These are phyloP conservation scores for Guadua angustifolia DNA, from an alignment of 176 grass and related monocot genomes.

Conservation along the genomic window DNA sequence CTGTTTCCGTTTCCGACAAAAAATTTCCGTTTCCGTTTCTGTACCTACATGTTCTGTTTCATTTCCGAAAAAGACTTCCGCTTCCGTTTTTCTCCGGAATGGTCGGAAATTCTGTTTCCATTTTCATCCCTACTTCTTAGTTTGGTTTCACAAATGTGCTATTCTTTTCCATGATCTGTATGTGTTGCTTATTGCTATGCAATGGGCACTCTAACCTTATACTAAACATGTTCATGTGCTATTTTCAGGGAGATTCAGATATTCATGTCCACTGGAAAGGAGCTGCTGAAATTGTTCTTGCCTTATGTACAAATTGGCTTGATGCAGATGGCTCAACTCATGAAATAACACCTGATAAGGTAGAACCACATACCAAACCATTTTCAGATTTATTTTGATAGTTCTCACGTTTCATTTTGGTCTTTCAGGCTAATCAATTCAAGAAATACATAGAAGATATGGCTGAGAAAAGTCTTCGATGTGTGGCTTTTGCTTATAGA, in stretches of 20 bases:
- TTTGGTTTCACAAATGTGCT: constrained; percentile 17
- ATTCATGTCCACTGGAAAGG: constrained; percentile 98
- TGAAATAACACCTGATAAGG: constrained; percentile 65
- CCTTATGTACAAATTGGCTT: constrained; percentile 73
- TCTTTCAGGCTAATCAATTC: constrained; percentile 70
- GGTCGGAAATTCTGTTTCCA: too few relatives aligned
- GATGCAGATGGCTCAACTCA: constrained; percentile 56
- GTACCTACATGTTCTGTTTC: too few relatives aligned
- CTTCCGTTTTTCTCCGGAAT: too few relatives aligned
- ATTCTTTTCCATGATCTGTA: constrained; percentile 19
- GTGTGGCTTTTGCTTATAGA: constrained; percentile 88
- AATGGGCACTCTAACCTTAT: not conserved
- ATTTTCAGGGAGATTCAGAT: constrained; percentile 58
- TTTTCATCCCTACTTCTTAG: too few relatives aligned
- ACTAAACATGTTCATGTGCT: constrained; percentile 32
- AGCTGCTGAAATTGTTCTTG: constrained; percentile 89
- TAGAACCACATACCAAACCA: constrained; percentile 16
- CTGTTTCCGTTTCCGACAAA: too few relatives aligned
- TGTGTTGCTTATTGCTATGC: constrained; percentile 22
- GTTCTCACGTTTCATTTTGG: not conserved
- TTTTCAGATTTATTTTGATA: constrained; percentile 33
- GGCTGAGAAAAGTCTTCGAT: constrained; percentile 78
- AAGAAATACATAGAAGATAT: constrained; percentile 75
- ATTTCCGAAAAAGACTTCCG: too few relatives aligned
- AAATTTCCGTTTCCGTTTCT: too few relatives aligned